Evolutionary conservation across 192 early-diverging fungal species (phyloP).

Genomic region (Allomyces javanicus): DNA sequence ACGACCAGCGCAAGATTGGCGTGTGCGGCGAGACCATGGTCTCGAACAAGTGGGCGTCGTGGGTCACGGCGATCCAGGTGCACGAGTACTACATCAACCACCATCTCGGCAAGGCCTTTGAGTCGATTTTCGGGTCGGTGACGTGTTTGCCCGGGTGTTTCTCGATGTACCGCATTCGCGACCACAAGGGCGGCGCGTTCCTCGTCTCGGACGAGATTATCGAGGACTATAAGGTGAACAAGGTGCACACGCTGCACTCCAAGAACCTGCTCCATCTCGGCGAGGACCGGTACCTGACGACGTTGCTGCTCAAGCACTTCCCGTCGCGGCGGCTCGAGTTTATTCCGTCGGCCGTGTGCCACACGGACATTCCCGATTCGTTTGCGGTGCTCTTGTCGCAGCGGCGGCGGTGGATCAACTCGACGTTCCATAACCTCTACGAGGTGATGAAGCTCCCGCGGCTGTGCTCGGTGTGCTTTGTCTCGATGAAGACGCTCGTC

Average conservation of each 20-base stretch:
- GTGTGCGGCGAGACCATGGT: conserved; percentile 9
- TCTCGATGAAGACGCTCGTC: conserved; percentile 91
- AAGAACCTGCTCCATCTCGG: conserved; percentile 96
- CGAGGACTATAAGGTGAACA: conserved; percentile 83
- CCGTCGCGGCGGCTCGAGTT: conserved; percentile 90
- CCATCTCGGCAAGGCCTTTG: conserved; percentile 15
- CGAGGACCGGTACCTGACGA: conserved; percentile 96
- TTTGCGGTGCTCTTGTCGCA: conserved; percentile 88
- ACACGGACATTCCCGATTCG: conserved; percentile 81
- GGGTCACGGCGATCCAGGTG: conserved; percentile 8
- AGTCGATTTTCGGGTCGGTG: conserved; percentile 90
- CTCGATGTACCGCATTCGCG: conserved; percentile 93
- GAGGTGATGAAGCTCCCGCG: conserved; percentile 84
- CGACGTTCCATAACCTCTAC: conserved; percentile 94
- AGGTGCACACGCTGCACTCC: conserved; percentile 90
- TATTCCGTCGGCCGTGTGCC: conserved; percentile 75
- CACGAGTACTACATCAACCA: conserved; percentile 8
- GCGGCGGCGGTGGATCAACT: conserved; percentile 99
- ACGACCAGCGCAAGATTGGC: conserved; percentile 5
- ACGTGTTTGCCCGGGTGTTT: conserved; percentile 98
- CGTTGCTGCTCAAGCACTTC: conserved; percentile 90
- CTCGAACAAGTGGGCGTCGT: conserved; percentile 4
- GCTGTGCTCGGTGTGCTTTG: conserved; percentile 90
- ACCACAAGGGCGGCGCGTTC: conserved; percentile 72
- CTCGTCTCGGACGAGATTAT: conserved; percentile 76